Evolutionary conservation across 441 rosid genomes (phyloP).

Genomic region (Gossypium schwendimanii): DNA sequence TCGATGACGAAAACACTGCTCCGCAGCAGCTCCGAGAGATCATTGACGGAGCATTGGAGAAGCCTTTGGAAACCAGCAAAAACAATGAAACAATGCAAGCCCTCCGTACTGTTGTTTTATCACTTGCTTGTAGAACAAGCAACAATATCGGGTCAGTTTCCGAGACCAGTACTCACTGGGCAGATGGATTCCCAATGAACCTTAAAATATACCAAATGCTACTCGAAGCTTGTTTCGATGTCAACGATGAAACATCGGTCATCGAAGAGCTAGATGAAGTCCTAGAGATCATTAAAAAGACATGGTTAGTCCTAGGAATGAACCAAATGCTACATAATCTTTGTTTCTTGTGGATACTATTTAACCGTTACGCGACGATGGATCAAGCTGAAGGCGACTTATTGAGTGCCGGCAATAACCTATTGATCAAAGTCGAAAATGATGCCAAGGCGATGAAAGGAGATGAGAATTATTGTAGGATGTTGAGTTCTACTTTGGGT

Average conservation of each 20-base stretch:
- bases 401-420: slow-evolving; percentile 51
- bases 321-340: slow-evolving; percentile 52
- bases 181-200: slow-evolving; percentile 59
- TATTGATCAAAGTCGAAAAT: slow-evolving; percentile 44
- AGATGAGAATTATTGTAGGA: slow-evolving; percentile 33
- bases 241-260: slow-evolving; percentile 42
- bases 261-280: slow-evolving; percentile 72
- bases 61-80: slow-evolving; percentile 42
- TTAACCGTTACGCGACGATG: slow-evolving; percentile 48
- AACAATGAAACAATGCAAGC: slow-evolving; percentile 41
- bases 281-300: slow-evolving; percentile 58
- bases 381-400: slow-evolving; percentile 57
- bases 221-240: slow-evolving; percentile 60
- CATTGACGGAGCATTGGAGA: slow-evolving; percentile 37
- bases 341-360: slow-evolving; percentile 60
- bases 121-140: slow-evolving; percentile 43
- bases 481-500: slow-evolving; percentile 35
- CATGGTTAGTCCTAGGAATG: slow-evolving; percentile 60
- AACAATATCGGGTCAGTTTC: slow-evolving; percentile 31
- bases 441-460: slow-evolving; percentile 39
- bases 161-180: slow-evolving; percentile 54
- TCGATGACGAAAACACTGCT: slow-evolving; percentile 29
- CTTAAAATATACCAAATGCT: slow-evolving; percentile 49
- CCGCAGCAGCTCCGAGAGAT: slow-evolving; percentile 40
- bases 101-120: slow-evolving; percentile 42